Evolutionary conservation across 441 rosid species (phyloP), one percentile per base, ranked within the genome.

Genomic region (Adansonia grandidieri): DNA sequence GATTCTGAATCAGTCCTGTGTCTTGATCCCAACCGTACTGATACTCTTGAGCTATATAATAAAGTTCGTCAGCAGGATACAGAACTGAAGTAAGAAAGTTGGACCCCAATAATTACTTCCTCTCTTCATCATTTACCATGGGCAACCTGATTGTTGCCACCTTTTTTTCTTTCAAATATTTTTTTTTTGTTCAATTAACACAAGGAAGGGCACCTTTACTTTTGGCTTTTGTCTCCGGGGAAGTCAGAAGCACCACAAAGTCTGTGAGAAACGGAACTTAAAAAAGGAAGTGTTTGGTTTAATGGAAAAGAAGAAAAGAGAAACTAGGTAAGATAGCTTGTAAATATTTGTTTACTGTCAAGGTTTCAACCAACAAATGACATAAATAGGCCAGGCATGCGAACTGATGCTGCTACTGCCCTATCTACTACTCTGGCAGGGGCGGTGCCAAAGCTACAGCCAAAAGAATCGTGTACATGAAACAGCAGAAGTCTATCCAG

Each of bases 1-100:
- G 99, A 96, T 78, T 94, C 96, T 73, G 97, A 92, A 87, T 98
- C 99, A 65, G 99, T 97, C 50, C 92, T 96, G 22, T 91, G 97
- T 78, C 90, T 94, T 40, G 97, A 96, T 70, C 92, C 95, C n/a
- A 61, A 67, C 75, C 95, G 89, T 53, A 10, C 74, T 1, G 97
- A 91, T 74, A 85, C 96, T 19, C 81, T 87, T 6, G 95, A 91
- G 9, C 89, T 96, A 42, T 91, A 87, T 75, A 80, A 79, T 11
- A 91, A 80, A 84, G 89, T 91, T 50, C 83, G 79, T 74, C 89
- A 87, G 47, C 77, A 78, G 58, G 78, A 79, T 63, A 81, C 83
- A 44, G 73, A 82, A 54, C 80, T 84, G 58, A 85, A 80, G 64
- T 87, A 85, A 89, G 37, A 77, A 74, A 81, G 62, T 20, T 15